Base-by-base conservation (phyloP, 768 basidiomycete genomes). In the Suillus lakei region DNA sequence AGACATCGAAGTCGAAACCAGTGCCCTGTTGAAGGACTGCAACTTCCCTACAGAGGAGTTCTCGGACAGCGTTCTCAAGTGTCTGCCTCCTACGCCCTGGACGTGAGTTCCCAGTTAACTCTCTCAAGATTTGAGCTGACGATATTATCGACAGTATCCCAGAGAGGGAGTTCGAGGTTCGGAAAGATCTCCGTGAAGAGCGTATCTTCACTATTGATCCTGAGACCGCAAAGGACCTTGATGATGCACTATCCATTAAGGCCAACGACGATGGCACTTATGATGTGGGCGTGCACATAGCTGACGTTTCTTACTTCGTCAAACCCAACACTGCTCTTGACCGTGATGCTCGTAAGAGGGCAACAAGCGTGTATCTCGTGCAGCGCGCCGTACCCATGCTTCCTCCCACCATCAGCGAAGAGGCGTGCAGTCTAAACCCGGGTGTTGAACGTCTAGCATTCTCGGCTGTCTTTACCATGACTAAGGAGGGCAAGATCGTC, bases 31-130 rank as follows among this genome's bases (percentile, higher is more conserved):
- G 69, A 99, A 99, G 78, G 98, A 99, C 77, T 98, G 96, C 84
- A 98, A 98, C 79, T 98, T 98, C 89, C 95, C 97, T 2, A 93
- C 95, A 0, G 96, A 97, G 77, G 98, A 99, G 68, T 99, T 99
- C 79, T 88, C 91, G 10, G 98, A 99, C 55, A 92, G 92, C 72
- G 96, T 98, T 28, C 74, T 95, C 68, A 98, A 99, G 78, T 99
- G 98, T 74, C 80, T 99, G 30, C 98, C 98, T 56, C 98, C 98
- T 28, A 85, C 93, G 67, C 98, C 98, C 16, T 99, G 96, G 96
- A 88, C 84, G 91, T 94, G 75, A 79, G 91, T 65, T 62, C 5
- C 43, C 10, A 46, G 53, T 61, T 38, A 3, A 34, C 23, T 26
- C 9, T 54, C 10, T 53, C 63, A 6, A 30, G 15, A 43, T 18